phyloP scores from a whole-genome alignment of 23 red algal species.

The Chondrus crispus region DNA sequence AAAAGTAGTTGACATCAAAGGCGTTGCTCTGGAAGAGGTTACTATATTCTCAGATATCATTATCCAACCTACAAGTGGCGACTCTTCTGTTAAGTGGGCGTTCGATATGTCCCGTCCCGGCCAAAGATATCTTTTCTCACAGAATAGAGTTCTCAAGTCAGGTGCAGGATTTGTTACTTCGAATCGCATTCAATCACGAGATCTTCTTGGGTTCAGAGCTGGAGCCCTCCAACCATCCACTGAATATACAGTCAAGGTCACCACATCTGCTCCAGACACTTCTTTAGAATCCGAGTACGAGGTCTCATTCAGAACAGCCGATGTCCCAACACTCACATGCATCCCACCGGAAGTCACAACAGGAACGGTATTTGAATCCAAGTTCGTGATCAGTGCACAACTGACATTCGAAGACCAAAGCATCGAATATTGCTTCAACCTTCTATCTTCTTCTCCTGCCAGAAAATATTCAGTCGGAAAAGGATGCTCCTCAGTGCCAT shows the following conservation, averaged over 20 bases:
- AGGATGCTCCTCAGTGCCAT: slow-evolving; percentile 47
- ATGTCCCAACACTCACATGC: slow-evolving; percentile 11
- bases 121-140: slow-evolving; percentile 43
- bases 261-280: not conserved
- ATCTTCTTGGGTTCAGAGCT: slow-evolving; percentile 21
- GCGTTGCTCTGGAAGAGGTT: not conserved
- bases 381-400: slow-evolving; percentile 14
- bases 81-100: slow-evolving; percentile 5
- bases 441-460: not conserved
- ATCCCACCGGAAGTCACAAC: not conserved
- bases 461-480: slow-evolving; percentile 48
- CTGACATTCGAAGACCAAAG: slow-evolving; percentile 33
- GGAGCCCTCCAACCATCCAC: slow-evolving; percentile 7
- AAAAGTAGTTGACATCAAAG: slow-evolving; percentile 26
- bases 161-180: slow-evolving; percentile 16
- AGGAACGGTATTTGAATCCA: slow-evolving; percentile 37
- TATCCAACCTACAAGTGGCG: slow-evolving; percentile 15
- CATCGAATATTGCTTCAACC: slow-evolving; percentile 55
- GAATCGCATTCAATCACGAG: slow-evolving; percentile 12
- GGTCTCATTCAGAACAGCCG: slow-evolving; percentile 28
- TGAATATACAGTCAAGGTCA: slow-evolving; percentile 19
- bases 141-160: slow-evolving; percentile 20
- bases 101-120: slow-evolving; percentile 31
- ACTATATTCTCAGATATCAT: slow-evolving; percentile 20
- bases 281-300: slow-evolving; percentile 27